Conservation (phyloP, 2,329 filamentous ascomycete species). For the Trichothecium roseum region DNA sequence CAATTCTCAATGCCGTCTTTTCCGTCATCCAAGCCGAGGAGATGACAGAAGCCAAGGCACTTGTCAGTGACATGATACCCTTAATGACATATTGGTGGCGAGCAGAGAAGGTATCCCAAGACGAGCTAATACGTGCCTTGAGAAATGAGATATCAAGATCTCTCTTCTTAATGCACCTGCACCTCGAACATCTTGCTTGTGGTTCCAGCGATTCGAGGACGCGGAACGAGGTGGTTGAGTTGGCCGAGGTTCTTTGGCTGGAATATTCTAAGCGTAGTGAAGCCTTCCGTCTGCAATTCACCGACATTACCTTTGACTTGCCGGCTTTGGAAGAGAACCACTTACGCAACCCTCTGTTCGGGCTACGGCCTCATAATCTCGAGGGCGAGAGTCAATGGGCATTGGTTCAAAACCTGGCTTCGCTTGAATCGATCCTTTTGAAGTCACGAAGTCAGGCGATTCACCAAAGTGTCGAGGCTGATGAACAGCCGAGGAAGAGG, state of each 20-base stretch:
- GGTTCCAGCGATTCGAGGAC: slow-evolving; percentile 28
- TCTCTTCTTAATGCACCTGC: slow-evolving; percentile 55
- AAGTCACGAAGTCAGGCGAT: slow-evolving; percentile 11
- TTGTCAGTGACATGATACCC: slow-evolving; percentile 54
- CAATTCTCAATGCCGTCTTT: slow-evolving; percentile 63
- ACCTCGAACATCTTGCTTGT: slow-evolving; percentile 46
- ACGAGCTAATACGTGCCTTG: slow-evolving; percentile 50
- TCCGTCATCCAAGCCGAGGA: slow-evolving; percentile 58
- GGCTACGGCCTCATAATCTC: slow-evolving; percentile 39
- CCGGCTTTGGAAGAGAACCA: slow-evolving; percentile 30
- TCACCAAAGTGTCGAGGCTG: slow-evolving; percentile 12
- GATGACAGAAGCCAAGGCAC: slow-evolving; percentile 46
- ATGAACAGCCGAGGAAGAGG: slow-evolving; percentile 42
- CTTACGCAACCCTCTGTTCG: slow-evolving; percentile 39
- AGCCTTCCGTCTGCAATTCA: slow-evolving; percentile 64
- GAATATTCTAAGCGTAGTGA: slow-evolving; percentile 69
- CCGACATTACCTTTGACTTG: slow-evolving; percentile 56
- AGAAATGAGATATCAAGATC: slow-evolving; percentile 71
- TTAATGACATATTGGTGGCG: slow-evolving; percentile 70
- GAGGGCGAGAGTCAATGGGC: slow-evolving; percentile 52
- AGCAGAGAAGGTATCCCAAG: slow-evolving; percentile 51
- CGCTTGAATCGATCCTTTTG: slow-evolving; percentile 40
- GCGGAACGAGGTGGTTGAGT: slow-evolving; percentile 44
- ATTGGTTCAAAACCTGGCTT: slow-evolving; percentile 46
- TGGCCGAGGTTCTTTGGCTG: slow-evolving; percentile 60